A percentile compares a stretch with the other conserved stretches of the same genome.
Evolutionary conservation across 2,329 filamentous ascomycete species (phyloP).

Genomic region (Teratosphaeria nubilosa): DNA sequence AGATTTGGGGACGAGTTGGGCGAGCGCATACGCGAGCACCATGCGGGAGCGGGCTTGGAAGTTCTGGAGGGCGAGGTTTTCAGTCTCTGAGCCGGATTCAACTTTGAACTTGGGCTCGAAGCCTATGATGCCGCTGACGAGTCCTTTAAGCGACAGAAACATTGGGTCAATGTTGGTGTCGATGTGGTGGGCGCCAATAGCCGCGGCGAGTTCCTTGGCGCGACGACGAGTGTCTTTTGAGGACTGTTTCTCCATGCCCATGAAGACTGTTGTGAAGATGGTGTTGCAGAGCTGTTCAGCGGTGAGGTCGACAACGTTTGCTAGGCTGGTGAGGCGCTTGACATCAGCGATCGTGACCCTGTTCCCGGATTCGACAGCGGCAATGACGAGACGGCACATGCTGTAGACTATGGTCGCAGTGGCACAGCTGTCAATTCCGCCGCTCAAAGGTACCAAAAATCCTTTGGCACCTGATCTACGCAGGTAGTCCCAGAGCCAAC

Average conservation of each 20-base stretch:
- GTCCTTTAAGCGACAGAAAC: slow-evolving; percentile 48
- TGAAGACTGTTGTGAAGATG: slow-evolving; percentile 56
- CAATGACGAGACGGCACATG: slow-evolving; percentile 45
- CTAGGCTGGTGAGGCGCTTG: slow-evolving; percentile 41
- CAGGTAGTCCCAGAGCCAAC: slow-evolving; percentile 58
- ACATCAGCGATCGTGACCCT: slow-evolving; percentile 47
- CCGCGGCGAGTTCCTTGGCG: slow-evolving; percentile 49
- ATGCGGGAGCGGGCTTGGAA: slow-evolving; percentile 58
- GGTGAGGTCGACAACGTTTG: slow-evolving; percentile 38
- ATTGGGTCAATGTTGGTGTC: slow-evolving; percentile 65
- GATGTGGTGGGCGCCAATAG: slow-evolving; percentile 62
- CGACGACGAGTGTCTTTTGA: slow-evolving; percentile 57
- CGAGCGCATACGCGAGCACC: slow-evolving; percentile 56
- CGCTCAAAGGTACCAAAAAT: slow-evolving; percentile 48
- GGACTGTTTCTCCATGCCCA: slow-evolving; percentile 59
- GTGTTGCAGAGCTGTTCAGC: slow-evolving; percentile 50
- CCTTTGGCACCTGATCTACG: slow-evolving; percentile 43
- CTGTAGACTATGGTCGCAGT: slow-evolving; percentile 40
- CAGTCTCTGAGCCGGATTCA: slow-evolving; percentile 48
- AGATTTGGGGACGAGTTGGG: slow-evolving; percentile 51
- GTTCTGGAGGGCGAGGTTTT: slow-evolving; percentile 59
- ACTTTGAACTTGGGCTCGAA: slow-evolving; percentile 55
- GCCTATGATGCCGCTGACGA: slow-evolving; percentile 48
- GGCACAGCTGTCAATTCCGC: slow-evolving; percentile 52
- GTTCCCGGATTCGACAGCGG: slow-evolving; percentile 42